phyloP scores from a whole-genome alignment of 2,329 filamentous ascomycete species.

The Zymoseptoria brevis region DNA sequence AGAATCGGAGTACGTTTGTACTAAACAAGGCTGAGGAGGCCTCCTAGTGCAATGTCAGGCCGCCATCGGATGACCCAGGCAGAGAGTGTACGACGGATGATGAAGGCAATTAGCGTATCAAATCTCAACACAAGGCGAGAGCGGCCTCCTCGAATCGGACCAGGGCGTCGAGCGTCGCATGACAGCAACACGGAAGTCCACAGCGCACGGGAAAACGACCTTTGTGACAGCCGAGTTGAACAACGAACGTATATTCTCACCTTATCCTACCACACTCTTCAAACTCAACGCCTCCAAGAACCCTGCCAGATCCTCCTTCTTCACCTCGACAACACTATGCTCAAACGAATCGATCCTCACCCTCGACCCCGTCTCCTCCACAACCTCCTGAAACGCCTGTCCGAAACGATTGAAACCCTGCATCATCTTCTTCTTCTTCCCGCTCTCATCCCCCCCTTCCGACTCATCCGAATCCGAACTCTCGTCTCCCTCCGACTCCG shows the following conservation, averaged over 20 bases:
- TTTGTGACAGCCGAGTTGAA: too few species aligned
- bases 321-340: constrained; percentile 94
- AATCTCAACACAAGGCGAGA: too few species aligned
- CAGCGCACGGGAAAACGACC: too few species aligned
- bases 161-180: too few species aligned
- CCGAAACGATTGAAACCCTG: constrained; percentile 85
- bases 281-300: constrained; percentile 89
- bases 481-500: constrained; percentile 27
- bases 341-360: constrained; percentile 96
- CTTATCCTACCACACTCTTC: constrained; percentile 66
- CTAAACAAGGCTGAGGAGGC: too few species aligned
- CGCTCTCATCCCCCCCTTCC: constrained; percentile 45
- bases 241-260: neutral
- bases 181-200: too few species aligned
- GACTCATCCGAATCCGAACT: constrained; percentile 19
- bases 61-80: too few species aligned
- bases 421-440: constrained; percentile 50
- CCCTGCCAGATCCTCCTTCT: constrained; percentile 82
- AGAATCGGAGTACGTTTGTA: too few species aligned
- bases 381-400: constrained; percentile 90
- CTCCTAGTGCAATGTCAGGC: too few species aligned
- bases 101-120: too few species aligned
- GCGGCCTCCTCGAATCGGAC: too few species aligned
- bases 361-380: constrained; percentile 79
- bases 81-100: too few species aligned